Evolutionary conservation across 305 asterid species (phyloP).

Genomic region (Nicotiana rustica): DNA sequence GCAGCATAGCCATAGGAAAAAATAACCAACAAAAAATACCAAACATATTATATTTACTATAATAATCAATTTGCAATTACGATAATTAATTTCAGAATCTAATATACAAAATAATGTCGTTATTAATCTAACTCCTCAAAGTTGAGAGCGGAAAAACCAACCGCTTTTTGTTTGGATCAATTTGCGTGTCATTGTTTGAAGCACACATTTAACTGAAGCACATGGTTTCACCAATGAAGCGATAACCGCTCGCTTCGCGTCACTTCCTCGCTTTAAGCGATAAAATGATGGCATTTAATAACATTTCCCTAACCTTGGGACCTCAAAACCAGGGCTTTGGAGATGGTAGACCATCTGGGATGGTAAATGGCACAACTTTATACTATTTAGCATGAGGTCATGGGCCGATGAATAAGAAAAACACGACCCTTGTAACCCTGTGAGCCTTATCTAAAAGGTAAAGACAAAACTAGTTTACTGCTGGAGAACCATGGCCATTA

Average conservation of each 20-base stretch:
- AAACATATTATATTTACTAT: no score
- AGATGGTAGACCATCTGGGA: not conserved
- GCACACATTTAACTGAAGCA: not conserved
- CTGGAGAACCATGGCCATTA: not conserved
- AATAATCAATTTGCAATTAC: no score
- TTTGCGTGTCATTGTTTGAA: not conserved
- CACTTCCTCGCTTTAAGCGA: not conserved
- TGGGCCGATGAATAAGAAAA: not conserved
- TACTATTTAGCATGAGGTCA: not conserved
- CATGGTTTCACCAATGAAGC: not conserved
- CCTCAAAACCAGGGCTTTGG: not conserved
- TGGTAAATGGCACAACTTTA: not conserved
- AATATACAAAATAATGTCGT: no score
- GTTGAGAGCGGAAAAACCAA: no score
- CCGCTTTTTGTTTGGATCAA: no score
- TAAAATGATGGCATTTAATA: no score
- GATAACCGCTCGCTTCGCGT: not conserved
- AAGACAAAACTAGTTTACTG: not conserved
- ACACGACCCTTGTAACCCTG: not conserved
- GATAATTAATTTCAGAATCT: no score
- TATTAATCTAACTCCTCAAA: no score
- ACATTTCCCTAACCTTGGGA: not conserved
- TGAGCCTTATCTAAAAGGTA: not conserved
- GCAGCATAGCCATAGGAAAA: not conserved
- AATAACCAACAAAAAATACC: not conserved